Percentiles rank a stretch among this genome's conserved stretches.
These are phyloP conservation scores for Ajuga chamaepitys DNA, from an alignment of 257 asterid genomes.

Conservation along the genomic window DNA sequence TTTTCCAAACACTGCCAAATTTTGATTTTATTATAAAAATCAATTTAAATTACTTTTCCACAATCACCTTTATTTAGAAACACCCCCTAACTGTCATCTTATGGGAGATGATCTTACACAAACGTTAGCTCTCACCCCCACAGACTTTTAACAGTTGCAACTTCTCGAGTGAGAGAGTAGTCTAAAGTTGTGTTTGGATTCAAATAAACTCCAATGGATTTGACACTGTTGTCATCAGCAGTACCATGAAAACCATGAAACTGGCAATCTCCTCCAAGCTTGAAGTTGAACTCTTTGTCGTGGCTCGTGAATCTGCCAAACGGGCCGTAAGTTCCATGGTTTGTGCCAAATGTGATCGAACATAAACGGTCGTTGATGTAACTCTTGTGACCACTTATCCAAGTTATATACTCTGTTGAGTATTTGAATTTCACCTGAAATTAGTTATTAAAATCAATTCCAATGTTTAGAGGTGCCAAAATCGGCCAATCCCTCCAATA, in stretches of 20 bases:
- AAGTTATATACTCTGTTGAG: slow-evolving; percentile 30
- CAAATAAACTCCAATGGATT: slow-evolving; percentile 34
- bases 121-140: too few species aligned
- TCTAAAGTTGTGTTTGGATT: slow-evolving; percentile 18
- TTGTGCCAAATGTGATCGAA: slow-evolving; percentile 37
- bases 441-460: background rate
- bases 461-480: too few species aligned
- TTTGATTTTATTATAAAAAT: too few species aligned
- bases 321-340: slow-evolving; percentile 30
- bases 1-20: too few species aligned
- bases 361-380: slow-evolving; percentile 10
- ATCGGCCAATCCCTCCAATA: too few species aligned
- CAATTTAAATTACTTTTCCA: too few species aligned
- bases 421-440: slow-evolving; percentile 21
- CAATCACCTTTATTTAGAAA: too few species aligned
- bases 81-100: too few species aligned
- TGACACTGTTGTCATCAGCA: background rate
- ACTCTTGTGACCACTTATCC: slow-evolving; percentile 23
- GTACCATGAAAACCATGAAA: slow-evolving; percentile 39
- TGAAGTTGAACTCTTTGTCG: slow-evolving; percentile 18
- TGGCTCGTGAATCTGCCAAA: slow-evolving; percentile 11
- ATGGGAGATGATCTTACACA: too few species aligned
- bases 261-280: slow-evolving; percentile 23
- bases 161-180: background rate
- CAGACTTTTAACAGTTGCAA: background rate